phyloP scores from a whole-genome alignment of 148 eudicot genomes.

The Chenopodium quinoa region DNA sequence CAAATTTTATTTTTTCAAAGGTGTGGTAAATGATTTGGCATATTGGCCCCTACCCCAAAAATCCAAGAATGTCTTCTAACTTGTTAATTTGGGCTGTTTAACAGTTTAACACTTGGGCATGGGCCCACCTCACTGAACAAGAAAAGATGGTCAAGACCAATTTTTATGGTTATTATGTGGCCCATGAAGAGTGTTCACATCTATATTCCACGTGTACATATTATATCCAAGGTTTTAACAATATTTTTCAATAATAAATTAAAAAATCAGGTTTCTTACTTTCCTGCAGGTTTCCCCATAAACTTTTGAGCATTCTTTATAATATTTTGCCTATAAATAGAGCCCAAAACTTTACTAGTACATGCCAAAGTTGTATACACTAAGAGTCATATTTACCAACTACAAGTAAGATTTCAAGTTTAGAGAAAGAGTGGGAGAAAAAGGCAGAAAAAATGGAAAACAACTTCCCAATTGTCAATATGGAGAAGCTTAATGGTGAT shows the following conservation, averaged over 20 bases:
- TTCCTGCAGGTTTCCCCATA: neutral
- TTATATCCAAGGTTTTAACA: neutral
- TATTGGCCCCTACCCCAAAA: neutral
- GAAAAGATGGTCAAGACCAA: neutral
- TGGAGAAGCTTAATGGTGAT: conserved; percentile 57
- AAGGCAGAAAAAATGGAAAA: conserved; percentile 41
- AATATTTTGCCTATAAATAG: conserved; percentile 21
- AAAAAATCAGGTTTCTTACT: neutral
- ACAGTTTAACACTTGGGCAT: conserved; percentile 9
- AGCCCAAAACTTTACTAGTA: neutral
- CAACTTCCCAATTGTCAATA: conserved; percentile 56
- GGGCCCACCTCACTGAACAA: conserved; percentile 22
- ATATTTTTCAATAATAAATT: neutral
- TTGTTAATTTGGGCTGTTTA: conserved; percentile 7
- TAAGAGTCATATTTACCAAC: neutral
- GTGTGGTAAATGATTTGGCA: neutral
- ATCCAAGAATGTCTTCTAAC: neutral
- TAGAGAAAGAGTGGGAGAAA: neutral
- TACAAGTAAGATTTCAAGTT: conserved; percentile 11
- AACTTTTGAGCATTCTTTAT: neutral
- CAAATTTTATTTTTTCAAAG: neutral
- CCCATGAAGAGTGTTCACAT: conserved; percentile 34
- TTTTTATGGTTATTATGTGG: conserved; percentile 19
- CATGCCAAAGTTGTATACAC: conserved; percentile 5
- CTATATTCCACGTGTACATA: conserved; percentile 33